phyloP scores from a whole-genome alignment of 495 filamentous ascomycete genomes.

The Daldinia concentrica region DNA sequence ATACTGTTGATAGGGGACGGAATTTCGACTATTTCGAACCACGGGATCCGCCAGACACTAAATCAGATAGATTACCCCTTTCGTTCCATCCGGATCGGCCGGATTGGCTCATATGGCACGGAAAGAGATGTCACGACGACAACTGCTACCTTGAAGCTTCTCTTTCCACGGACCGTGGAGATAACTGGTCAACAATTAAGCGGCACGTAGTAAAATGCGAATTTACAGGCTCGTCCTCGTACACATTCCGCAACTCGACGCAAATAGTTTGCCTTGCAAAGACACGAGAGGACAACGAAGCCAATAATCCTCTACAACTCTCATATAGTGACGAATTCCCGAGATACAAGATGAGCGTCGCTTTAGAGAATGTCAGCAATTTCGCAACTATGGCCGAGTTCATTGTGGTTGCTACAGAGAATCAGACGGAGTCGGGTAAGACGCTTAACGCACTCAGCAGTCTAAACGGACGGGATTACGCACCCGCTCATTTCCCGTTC shows the following conservation, averaged over 20 bases:
- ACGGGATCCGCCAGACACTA: conserved; percentile 51
- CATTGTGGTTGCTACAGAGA: conserved; percentile 84
- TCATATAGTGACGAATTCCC: conserved; percentile 80
- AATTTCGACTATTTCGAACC: conserved; percentile 74
- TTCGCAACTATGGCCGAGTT: conserved; percentile 96
- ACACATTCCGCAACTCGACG: conserved; percentile 67
- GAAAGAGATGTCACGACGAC: conserved; percentile 67
- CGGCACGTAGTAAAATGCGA: conserved; percentile 78
- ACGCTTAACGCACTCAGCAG: conserved; percentile 81
- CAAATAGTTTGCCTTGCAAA: conserved; percentile 85
- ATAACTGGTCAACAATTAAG: conserved; percentile 74
- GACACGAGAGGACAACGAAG: conserved; percentile 67
- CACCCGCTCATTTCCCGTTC: conserved; percentile 82
- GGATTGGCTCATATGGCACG: conserved; percentile 93
- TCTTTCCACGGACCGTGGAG: conserved; percentile 76
- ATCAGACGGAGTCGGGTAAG: conserved; percentile 59
- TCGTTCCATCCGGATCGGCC: conserved; percentile 81
- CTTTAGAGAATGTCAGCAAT: conserved; percentile 74
- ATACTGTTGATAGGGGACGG: conserved; percentile 77
- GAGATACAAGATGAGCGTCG: conserved; percentile 61
- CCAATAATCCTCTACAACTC: conserved; percentile 72
- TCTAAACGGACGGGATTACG: conserved; percentile 82
- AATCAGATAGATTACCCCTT: conserved; percentile 54
- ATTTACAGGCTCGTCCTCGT: conserved; percentile 73
- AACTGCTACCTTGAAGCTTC: conserved; percentile 77